Base-by-base conservation (phyloP, 768 basidiomycete species). In the Mycena polygramma region DNA sequence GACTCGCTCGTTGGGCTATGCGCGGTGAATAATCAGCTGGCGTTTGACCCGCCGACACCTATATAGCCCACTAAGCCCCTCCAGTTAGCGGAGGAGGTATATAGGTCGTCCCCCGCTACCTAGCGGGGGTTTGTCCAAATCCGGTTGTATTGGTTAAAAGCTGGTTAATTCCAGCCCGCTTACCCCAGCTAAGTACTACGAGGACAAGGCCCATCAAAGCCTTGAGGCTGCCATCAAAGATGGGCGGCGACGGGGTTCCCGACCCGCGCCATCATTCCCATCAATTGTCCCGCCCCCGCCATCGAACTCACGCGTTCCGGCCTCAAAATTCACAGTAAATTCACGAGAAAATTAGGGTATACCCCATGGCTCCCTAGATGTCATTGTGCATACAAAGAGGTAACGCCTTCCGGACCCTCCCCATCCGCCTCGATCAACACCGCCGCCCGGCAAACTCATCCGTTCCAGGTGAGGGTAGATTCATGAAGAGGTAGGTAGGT, bases 1-100 rank as follows among this genome's bases (percentile, higher is more conserved):
- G n/a, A n/a, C n/a, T n/a, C n/a, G 0, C 89, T 98, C 51, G 81
- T 84, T 67, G 96, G 95, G 5, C 82, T 96, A 26, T 89, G 88
- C 74, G 85, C 86, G 1, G 70, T 91, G 58, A 96, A 97, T 79
- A 91, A 94, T 0, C 83, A 88, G 52, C 79, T 97, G 67, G 83
- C 87, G 41, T 83, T 97, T 51, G 94, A 97, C 79, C 80, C 82
- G n/a, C n/a, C n/a, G n/a, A n/a, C 46, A 48, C 46, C 46, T 48
- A 19, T 48, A 48, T 48, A 48, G 46, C 46, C 46, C 20, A 48
- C 46, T 14, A 51, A 43, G 13, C 10, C 17, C 41, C 41, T 2
- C 41, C 8, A 43, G 4, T 43, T 43, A 43, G 41, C 41, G 41
- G 41, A 2, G 41, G 41, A 43, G 41, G 17, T 43, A 43, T 43